These are phyloP conservation scores for Prunus mongolica DNA, from an alignment of 306 rosid species.

Conservation along the genomic window DNA sequence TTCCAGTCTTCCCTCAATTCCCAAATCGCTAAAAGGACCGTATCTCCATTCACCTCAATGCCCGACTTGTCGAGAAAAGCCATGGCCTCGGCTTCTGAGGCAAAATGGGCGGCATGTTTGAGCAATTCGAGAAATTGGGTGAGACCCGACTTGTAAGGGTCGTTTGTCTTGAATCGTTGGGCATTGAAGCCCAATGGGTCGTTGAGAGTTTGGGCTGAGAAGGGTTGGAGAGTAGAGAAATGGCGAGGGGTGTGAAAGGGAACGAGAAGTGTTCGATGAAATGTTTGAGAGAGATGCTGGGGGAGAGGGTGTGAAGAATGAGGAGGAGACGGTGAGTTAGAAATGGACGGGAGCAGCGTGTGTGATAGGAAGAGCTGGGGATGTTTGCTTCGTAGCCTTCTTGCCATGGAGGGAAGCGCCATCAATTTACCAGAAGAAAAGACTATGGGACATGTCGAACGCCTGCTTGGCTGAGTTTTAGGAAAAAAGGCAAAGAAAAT, in stretches of 20 bases:
- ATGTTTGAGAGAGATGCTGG: slow-evolving; percentile 39
- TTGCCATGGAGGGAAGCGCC: slow-evolving; percentile 46
- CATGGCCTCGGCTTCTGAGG: slow-evolving; percentile 52
- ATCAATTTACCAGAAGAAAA: slow-evolving; percentile 16
- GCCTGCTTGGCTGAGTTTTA: too few relatives aligned
- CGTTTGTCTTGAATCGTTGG: slow-evolving; percentile 18
- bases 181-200: slow-evolving; percentile 27
- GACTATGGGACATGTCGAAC: too few relatives aligned
- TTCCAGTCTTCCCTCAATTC: slow-evolving; percentile 59
- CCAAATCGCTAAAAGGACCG: slow-evolving; percentile 63
- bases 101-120: slow-evolving; percentile 19
- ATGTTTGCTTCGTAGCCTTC: slow-evolving; percentile 24
- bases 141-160: slow-evolving; percentile 28
- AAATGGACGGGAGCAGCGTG: not conserved
- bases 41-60: slow-evolving; percentile 32
- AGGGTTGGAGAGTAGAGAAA: slow-evolving; percentile 32
- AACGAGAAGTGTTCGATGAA: slow-evolving; percentile 50
- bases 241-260: slow-evolving; percentile 21
- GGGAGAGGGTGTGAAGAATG: not conserved
- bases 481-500: too few relatives aligned
- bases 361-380: slow-evolving; percentile 19
- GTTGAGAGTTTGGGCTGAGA: slow-evolving; percentile 13
- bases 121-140: slow-evolving; percentile 48
- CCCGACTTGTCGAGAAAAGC: slow-evolving; percentile 42
- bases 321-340: not conserved